These are phyloP conservation scores for Lactarius pseudohatsudake DNA, from an alignment of 768 basidiomycete genomes.

Conservation along the genomic window DNA sequence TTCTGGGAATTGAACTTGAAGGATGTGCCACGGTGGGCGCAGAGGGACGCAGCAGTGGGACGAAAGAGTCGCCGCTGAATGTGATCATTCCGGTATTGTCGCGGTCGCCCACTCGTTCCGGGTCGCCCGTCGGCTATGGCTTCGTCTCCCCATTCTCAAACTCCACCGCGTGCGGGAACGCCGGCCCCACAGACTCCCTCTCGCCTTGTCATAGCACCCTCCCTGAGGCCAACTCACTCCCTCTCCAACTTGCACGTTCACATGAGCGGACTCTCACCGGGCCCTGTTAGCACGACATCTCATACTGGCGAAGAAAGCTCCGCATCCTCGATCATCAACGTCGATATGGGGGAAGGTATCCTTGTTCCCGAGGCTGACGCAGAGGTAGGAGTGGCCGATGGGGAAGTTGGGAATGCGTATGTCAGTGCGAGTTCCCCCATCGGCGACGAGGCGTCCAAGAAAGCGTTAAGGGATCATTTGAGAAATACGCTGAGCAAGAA, in stretches of 20 bases:
- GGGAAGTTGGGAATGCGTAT: slow-evolving; percentile 52
- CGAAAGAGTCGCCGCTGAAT: background rate
- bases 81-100: background rate
- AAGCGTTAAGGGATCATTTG: slow-evolving; percentile 66
- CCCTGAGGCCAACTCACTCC: slow-evolving; percentile 53
- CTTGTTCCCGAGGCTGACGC: slow-evolving; percentile 68
- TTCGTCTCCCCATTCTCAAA: slow-evolving; percentile 31
- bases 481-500: slow-evolving; percentile 61
- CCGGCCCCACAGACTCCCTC: slow-evolving; percentile 47
- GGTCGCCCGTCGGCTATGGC: slow-evolving; percentile 2
- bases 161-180: slow-evolving; percentile 41
- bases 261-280: slow-evolving; percentile 27
- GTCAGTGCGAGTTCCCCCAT: slow-evolving; percentile 44
- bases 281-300: slow-evolving; percentile 5
- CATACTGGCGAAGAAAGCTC: slow-evolving; percentile 37
- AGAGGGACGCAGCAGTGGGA: background rate
- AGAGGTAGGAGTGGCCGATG: slow-evolving; percentile 54
- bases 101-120: background rate
- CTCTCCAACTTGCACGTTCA: slow-evolving; percentile 58
- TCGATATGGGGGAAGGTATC: slow-evolving; percentile 66
- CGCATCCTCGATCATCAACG: slow-evolving; percentile 66
- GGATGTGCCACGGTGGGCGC: background rate
- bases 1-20: background rate
- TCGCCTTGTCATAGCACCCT: slow-evolving; percentile 52
- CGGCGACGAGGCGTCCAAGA: slow-evolving; percentile 59